Evolutionary conservation across 2,329 filamentous ascomycete species (phyloP).

Genomic region (Xylaria sp.): DNA sequence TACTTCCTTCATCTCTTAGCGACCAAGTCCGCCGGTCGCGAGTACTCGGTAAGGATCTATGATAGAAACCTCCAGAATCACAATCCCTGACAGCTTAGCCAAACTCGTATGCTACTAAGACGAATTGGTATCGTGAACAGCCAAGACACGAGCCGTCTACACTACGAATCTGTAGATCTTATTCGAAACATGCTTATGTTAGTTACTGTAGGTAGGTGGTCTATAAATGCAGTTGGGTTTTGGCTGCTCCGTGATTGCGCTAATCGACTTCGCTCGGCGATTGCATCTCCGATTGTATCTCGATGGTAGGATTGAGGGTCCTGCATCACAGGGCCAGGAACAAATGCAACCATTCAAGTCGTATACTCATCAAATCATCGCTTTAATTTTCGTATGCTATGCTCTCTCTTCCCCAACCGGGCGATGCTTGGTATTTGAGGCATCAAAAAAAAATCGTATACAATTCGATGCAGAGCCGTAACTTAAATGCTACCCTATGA

Average conservation of each 20-base stretch:
- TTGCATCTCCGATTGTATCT: neutral
- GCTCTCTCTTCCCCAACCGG: conserved; percentile 38
- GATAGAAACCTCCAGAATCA: neutral
- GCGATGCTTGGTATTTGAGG: conserved; percentile 47
- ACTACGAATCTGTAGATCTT: no score
- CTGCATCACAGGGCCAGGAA: neutral
- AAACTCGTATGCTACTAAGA: neutral
- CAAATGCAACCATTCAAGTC: conserved; percentile 4
- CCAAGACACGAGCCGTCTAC: neutral
- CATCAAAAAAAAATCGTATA: conserved; percentile 39
- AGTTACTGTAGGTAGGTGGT: no score
- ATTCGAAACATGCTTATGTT: no score
- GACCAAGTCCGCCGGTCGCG: neutral
- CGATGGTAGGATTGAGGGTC: neutral
- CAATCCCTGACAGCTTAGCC: neutral
- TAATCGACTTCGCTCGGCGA: neutral
- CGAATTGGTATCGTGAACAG: neutral
- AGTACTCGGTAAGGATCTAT: neutral
- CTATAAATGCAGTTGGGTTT: no score
- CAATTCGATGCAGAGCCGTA: conserved; percentile 37
- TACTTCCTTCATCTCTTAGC: no score
- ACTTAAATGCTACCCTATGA: neutral
- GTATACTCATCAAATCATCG: conserved; percentile 43
- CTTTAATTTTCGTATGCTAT: conserved; percentile 46
- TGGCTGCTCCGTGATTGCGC: neutral